Conservation (phyloP, 768 basidiomycete species). For the Gloeostereum incarnatum region DNA sequence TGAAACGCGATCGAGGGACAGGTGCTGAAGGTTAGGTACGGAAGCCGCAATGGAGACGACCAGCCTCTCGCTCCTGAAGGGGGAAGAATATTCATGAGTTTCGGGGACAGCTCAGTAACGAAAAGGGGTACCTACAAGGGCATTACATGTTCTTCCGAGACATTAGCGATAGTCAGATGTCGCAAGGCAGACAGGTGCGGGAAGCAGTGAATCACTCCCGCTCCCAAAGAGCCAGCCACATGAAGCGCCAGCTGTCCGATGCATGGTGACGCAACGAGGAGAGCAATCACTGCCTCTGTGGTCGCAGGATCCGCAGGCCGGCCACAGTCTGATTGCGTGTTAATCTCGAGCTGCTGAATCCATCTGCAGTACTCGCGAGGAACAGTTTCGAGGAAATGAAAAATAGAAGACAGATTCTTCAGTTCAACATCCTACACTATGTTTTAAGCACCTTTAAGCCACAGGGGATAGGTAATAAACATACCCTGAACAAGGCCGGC, state of each 20-base stretch:
- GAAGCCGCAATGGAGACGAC: slow-evolving; percentile 61
- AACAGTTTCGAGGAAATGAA: slow-evolving; percentile 45
- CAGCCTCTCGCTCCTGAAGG: slow-evolving; percentile 54
- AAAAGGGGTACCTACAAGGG: slow-evolving; percentile 34
- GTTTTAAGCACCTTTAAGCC: slow-evolving; percentile 10
- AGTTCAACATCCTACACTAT: slow-evolving; percentile 43
- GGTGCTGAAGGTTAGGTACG: slow-evolving; percentile 40
- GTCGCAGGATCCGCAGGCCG: slow-evolving; percentile 16
- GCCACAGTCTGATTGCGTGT: slow-evolving; percentile 16
- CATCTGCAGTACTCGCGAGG: slow-evolving; percentile 41
- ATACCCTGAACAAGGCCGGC: slow-evolving; percentile 50
- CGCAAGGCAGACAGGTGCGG: slow-evolving; percentile 29
- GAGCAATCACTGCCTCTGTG: slow-evolving; percentile 37
- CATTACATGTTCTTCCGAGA: slow-evolving; percentile 24
- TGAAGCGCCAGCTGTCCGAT: slow-evolving; percentile 38
- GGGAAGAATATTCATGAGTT: neutral
- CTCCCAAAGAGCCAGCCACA: slow-evolving; percentile 39
- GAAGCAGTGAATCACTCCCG: slow-evolving; percentile 40
- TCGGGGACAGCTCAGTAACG: neutral
- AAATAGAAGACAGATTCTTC: slow-evolving; percentile 32
- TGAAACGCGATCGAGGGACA: slow-evolving; percentile 54
- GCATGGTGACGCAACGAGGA: slow-evolving; percentile 41
- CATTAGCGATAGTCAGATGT: slow-evolving; percentile 38
- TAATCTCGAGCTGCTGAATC: slow-evolving; percentile 44
- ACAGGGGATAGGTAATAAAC: slow-evolving; percentile 13